Conservation (phyloP, 352 stramenopile species). For the Pythium dissimile region DNA sequence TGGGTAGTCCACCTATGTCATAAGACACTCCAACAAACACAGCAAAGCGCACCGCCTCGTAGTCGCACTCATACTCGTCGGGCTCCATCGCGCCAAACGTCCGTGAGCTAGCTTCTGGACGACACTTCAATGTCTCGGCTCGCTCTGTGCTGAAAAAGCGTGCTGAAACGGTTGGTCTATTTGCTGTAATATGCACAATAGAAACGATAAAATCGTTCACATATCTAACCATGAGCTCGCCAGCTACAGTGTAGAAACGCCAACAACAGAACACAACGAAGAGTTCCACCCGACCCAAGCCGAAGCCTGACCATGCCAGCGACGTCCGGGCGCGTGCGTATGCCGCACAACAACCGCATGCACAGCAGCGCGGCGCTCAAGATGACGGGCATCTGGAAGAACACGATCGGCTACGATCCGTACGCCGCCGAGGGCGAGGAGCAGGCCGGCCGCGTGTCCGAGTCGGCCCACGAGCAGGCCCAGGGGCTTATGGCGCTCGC, state of each 20-base stretch:
- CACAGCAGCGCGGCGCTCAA: slow-evolving; percentile 91
- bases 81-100: slow-evolving; percentile 26
- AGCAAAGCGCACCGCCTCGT: slow-evolving; percentile 29
- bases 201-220: slow-evolving; percentile 3
- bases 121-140: slow-evolving; percentile 13
- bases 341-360: slow-evolving; percentile 98
- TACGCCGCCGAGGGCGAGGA: slow-evolving; percentile 76
- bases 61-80: slow-evolving; percentile 29
- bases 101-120: no score
- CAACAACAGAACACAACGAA: not conserved
- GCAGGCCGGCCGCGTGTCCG: slow-evolving; percentile 53
- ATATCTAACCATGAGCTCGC: not conserved
- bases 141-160: no score
- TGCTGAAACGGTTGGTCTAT: slow-evolving; percentile 19
- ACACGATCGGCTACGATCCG: slow-evolving; percentile 96
- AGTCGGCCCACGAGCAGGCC: slow-evolving; percentile 85
- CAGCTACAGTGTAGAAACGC: not conserved
- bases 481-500: slow-evolving; percentile 93
- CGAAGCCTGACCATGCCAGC: slow-evolving; percentile 89
- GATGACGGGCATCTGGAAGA: slow-evolving; percentile 96
- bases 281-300: no score
- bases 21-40: not conserved
- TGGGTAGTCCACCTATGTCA: no score
- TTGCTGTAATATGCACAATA: not conserved
- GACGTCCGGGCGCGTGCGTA: slow-evolving; percentile 86